These are phyloP conservation scores for Boletus sp. DNA, from an alignment of 768 basidiomycete genomes.

Conservation along the genomic window DNA sequence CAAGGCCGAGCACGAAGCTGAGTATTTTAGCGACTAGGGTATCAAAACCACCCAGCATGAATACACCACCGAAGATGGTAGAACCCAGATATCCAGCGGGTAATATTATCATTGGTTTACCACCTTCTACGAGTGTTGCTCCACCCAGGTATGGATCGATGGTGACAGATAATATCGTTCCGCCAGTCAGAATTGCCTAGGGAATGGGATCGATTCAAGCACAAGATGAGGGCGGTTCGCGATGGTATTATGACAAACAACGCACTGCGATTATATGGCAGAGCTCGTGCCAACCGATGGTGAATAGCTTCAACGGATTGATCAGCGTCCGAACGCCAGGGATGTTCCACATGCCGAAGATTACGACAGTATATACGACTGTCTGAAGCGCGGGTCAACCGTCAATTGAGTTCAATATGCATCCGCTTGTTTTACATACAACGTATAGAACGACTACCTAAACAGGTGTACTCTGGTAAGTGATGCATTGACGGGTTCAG, in stretches of 20 bases:
- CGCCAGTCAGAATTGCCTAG: slow-evolving; percentile 77
- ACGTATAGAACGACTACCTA: slow-evolving; percentile 76
- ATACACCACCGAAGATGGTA: slow-evolving; percentile 75
- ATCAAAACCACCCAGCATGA: slow-evolving; percentile 81
- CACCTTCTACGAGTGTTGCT: slow-evolving; percentile 64
- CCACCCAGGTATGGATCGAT: slow-evolving; percentile 82
- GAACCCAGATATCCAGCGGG: slow-evolving; percentile 82
- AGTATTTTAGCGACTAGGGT: slow-evolving; percentile 89
- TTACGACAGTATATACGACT: slow-evolving; percentile 80
- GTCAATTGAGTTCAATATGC: slow-evolving; percentile 6
- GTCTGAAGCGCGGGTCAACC: slow-evolving; percentile 44
- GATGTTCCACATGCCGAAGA: slow-evolving; percentile 86
- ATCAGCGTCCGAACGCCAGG: slow-evolving; percentile 76
- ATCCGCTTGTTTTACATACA: slow-evolving; percentile 42
- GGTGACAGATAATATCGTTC: slow-evolving; percentile 71
- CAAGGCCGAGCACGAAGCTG: slow-evolving; percentile 87
- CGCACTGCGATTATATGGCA: slow-evolving; percentile 77
- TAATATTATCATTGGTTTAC: slow-evolving; percentile 66
- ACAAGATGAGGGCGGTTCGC: slow-evolving; percentile 6
- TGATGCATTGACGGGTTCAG: slow-evolving; percentile 19
- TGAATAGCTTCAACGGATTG: slow-evolving; percentile 81
- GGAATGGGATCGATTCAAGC: not conserved
- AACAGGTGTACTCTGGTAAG: slow-evolving; percentile 18
- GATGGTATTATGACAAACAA: slow-evolving; percentile 11
- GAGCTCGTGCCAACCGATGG: slow-evolving; percentile 86